Conservation (phyloP, 129 eudicot genomes). For the Solidago caesia region DNA sequence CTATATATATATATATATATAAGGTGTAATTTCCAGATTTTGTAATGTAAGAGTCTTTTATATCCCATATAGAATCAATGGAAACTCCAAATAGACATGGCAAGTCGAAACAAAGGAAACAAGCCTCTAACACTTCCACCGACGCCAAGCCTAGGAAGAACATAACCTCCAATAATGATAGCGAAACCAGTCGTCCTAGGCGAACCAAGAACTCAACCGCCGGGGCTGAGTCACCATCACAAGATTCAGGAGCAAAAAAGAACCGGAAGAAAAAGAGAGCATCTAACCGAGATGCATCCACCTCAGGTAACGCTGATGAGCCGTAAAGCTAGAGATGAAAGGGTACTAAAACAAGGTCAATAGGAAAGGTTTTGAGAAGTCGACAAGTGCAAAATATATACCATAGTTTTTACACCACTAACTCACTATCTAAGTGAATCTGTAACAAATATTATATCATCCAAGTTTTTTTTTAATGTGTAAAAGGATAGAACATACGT, state of each 20-base stretch:
- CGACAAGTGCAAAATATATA: constrained; percentile 2
- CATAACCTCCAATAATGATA: constrained; percentile 20
- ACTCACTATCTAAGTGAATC: background rate
- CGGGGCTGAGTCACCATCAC: constrained; percentile 35
- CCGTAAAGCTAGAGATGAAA: background rate
- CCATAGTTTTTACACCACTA: constrained; percentile 4
- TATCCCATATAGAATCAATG: constrained; percentile 17
- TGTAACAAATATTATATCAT: background rate
- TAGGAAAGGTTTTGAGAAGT: constrained; percentile 2
- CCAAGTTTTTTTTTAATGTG: background rate
- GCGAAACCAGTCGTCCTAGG: constrained; percentile 32
- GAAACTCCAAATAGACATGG: constrained; percentile 29
- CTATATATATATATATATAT: too few species aligned
- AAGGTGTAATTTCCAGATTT: background rate
- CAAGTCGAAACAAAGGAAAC: constrained; percentile 38
- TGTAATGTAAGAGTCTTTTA: background rate
- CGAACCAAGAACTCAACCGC: constrained; percentile 31
- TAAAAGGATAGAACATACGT: background rate
- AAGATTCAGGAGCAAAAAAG: constrained; percentile 30
- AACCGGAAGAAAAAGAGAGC: constrained; percentile 35
- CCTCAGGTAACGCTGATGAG: constrained; percentile 6
- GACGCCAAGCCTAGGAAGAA: constrained; percentile 13
- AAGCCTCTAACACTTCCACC: constrained; percentile 7
- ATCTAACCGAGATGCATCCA: constrained; percentile 21
- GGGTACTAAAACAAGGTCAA: constrained; percentile 5